These are phyloP conservation scores for Coelastrella sp. DNA, from an alignment of 139 green algal species.

Conservation along the genomic window DNA sequence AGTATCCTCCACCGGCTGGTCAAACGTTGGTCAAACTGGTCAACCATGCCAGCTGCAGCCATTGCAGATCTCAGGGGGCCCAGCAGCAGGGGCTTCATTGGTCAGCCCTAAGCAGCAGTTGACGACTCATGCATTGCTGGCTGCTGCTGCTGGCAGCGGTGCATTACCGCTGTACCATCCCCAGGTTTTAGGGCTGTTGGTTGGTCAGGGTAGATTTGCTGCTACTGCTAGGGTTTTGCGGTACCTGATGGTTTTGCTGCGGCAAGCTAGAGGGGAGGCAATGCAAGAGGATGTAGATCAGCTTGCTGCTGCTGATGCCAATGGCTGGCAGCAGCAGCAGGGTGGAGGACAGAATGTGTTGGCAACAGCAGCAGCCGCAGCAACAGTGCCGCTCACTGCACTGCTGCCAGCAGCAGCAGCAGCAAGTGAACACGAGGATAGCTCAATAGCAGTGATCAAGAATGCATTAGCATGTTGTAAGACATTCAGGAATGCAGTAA, in stretches of 20 bases:
- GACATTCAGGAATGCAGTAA: background rate
- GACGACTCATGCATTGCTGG: constrained; percentile 24
- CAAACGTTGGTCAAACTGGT: background rate
- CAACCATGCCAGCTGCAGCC: background rate
- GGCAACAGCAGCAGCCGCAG: background rate
- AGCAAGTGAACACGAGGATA: too few relatives aligned
- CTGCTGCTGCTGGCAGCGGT: constrained; percentile 41
- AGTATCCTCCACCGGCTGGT: background rate
- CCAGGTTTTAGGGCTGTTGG: constrained; percentile 32
- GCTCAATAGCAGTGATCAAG: background rate
- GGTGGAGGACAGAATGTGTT: background rate
- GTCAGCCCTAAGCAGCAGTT: background rate
- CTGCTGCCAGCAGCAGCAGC: background rate
- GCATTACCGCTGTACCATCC: constrained; percentile 59
- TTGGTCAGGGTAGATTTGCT: constrained; percentile 49
- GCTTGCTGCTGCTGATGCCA: background rate
- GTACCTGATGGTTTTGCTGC: constrained; percentile 50
- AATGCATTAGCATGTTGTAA: background rate
- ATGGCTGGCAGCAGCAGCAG: background rate
- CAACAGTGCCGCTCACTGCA: constrained; percentile 2
- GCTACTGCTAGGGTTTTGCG: constrained; percentile 50
- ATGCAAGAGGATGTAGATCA: background rate
- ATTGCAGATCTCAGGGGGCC: background rate
- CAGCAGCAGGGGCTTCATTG: background rate
- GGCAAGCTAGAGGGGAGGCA: background rate